A percentile compares a stretch with the other conserved stretches of the same genome.
These are phyloP conservation scores for Emmonsia crescens DNA, from an alignment of 2,329 filamentous ascomycete species.

Conservation along the genomic window DNA sequence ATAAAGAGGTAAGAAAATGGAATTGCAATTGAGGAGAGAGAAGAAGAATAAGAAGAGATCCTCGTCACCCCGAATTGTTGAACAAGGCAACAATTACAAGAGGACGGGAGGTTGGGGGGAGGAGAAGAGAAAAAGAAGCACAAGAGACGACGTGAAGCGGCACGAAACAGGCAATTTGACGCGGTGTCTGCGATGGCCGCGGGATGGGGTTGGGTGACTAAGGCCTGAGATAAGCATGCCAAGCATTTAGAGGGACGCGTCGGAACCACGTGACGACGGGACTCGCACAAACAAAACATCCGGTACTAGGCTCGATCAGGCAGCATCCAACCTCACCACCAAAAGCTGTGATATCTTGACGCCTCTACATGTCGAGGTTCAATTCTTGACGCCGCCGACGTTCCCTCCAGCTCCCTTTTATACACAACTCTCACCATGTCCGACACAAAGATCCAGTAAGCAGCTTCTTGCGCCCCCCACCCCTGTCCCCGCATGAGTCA, in stretches of 20 bases:
- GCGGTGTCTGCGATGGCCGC: neutral
- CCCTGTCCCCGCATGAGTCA: constrained; percentile 14
- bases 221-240: constrained; percentile 6
- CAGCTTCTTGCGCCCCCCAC: constrained; percentile 11
- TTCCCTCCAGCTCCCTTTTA: constrained; percentile 17
- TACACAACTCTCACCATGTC: constrained; percentile 39
- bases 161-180: constrained; percentile 2
- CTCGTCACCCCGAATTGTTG: constrained; percentile 5
- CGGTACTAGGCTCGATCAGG: constrained; percentile 6
- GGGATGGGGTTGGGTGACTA: neutral
- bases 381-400: neutral
- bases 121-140: constrained; percentile 3
- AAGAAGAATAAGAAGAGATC: neutral
- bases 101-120: constrained; percentile 10
- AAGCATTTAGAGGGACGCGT: constrained; percentile 24
- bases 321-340: constrained; percentile 1
- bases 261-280: constrained; percentile 24
- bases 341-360: neutral
- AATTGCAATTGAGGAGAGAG: neutral
- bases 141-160: constrained; percentile 1
- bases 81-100: constrained; percentile 6
- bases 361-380: neutral
- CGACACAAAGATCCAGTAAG: constrained; percentile 63
- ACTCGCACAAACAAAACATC: constrained; percentile 8
- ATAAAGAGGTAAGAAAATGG: neutral